Base-by-base conservation (phyloP, 768 basidiomycete genomes). In the Trametes cinnabarina region DNA sequence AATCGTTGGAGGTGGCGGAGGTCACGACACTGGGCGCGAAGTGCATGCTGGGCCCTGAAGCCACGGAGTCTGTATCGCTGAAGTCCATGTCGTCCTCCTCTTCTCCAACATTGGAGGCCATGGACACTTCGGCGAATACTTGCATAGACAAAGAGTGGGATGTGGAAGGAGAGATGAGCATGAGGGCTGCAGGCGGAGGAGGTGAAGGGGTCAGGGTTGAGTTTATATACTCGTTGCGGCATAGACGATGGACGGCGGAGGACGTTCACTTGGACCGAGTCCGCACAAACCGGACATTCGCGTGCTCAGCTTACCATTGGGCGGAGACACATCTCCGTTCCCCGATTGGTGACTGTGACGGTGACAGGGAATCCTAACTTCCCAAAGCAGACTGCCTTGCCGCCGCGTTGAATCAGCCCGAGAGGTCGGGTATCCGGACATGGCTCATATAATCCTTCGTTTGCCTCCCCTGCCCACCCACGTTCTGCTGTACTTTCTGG, bases 1-100 rank as follows among this genome's bases (percentile, higher is more conserved):
- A 63, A 63, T 84, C 83, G 50, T 77, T 74, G 15, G 88, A 87
- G 1, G 86, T 88, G 22, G 71, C 72, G 0, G 87, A 84, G 65
- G 76, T 79, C 3, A 71, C 73, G 9, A 67, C 62, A 47, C 77
- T 80, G 28, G 69, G 72, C 6, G 75, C 62, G 22, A 76, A 65
- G 34, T 80, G 79, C 39, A 75, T 47, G 28, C 49, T 55, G n/a
- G 58, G 62, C 25, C 51, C 62, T 58, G 70, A 85, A 41, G 73
- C 73, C 42, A 69, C 49, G 57, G 76, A 79, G 60, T 77, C 79
- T 48, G 51, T 52, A 58, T 77, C 76, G 26, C 61, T 65, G n/a
- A n/a, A n/a, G 66, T 82, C 60, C 55, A 57, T 60, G 20, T 55
- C 52, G 43, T 55, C 83, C 56, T 76, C 77, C 65, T 82, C 83